These are phyloP conservation scores for Tetraselmis chui DNA, from an alignment of 139 green algal genomes.

Conservation along the genomic window DNA sequence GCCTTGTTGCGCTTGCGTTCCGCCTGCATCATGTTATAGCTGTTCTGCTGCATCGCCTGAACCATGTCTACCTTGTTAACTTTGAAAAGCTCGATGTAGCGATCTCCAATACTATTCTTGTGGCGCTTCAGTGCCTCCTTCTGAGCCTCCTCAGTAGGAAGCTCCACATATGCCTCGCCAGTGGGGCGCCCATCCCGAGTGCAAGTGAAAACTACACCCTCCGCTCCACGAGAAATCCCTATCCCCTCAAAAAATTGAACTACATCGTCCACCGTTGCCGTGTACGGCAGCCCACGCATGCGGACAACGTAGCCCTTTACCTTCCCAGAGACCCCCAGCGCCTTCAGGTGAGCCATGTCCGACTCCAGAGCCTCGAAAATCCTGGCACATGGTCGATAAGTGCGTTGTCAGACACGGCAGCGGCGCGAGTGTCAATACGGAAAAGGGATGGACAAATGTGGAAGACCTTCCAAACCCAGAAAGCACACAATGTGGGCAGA, in stretches of 20 bases:
- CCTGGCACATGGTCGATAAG: conserved; percentile 23
- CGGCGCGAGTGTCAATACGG: background rate
- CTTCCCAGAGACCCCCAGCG: conserved; percentile 9
- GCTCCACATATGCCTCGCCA: conserved; percentile 78
- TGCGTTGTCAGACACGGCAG: background rate
- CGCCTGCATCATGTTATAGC: background rate
- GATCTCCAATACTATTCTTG: conserved; percentile 54
- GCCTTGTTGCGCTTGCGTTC: background rate
- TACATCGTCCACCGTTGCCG: conserved; percentile 52
- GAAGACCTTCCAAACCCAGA: conserved; percentile 21
- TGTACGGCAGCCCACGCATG: conserved; percentile 75
- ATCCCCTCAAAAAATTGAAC: conserved; percentile 60
- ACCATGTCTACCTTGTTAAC: conserved; percentile 57
- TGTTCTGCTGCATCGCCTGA: conserved; percentile 26
- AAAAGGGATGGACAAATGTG: conserved; percentile 6
- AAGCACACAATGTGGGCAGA: background rate
- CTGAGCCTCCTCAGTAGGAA: conserved; percentile 44
- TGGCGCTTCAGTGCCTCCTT: conserved; percentile 53
- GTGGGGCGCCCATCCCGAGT: conserved; percentile 65
- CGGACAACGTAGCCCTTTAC: conserved; percentile 56
- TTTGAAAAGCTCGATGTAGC: conserved; percentile 77
- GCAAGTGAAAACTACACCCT: conserved; percentile 64
- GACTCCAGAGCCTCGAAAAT: conserved; percentile 56
- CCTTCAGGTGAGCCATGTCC: conserved; percentile 39
- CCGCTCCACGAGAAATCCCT: conserved; percentile 38